phyloP scores from a whole-genome alignment of 768 basidiomycete genomes.

The Termitomyces heimii region DNA sequence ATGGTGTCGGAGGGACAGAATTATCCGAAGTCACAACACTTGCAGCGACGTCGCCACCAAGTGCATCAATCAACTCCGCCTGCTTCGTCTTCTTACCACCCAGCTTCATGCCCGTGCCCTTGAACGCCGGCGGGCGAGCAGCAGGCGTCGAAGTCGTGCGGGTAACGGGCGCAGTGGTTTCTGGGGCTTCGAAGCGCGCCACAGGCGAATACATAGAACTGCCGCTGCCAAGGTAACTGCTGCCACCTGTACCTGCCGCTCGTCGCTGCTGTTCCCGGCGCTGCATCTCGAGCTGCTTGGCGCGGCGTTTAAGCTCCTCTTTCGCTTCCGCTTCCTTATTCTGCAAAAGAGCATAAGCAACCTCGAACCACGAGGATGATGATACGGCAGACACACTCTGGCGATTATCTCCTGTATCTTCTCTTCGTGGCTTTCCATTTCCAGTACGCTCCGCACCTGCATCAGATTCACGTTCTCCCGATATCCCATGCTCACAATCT shows the following conservation, averaged over 20 bases:
- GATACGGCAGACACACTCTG: slow-evolving; percentile 45
- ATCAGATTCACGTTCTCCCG: slow-evolving; percentile 72
- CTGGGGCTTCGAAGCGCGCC: slow-evolving; percentile 65
- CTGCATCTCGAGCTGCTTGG: slow-evolving; percentile 97
- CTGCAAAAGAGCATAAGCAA: slow-evolving; percentile 27
- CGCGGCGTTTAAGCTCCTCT: slow-evolving; percentile 95
- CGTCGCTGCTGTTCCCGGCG: slow-evolving; percentile 89
- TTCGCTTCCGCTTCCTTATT: slow-evolving; percentile 99
- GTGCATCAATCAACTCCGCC: slow-evolving; percentile 79
- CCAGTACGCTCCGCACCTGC: slow-evolving; percentile 72
- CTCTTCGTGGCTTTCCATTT: slow-evolving; percentile 91
- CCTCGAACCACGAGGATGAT: background rate
- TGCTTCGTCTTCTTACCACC: slow-evolving; percentile 90
- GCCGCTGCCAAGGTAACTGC: slow-evolving; percentile 62
- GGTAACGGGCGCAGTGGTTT: slow-evolving; percentile 33
- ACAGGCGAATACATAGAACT: slow-evolving; percentile 66
- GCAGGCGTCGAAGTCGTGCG: slow-evolving; percentile 37
- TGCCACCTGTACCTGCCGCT: slow-evolving; percentile 44
- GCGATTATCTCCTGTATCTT: slow-evolving; percentile 99
- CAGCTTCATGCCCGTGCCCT: slow-evolving; percentile 93
- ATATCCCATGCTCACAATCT: slow-evolving; percentile 89
- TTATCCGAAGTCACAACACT: slow-evolving; percentile 31
- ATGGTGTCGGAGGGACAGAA: slow-evolving; percentile 45
- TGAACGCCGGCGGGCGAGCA: slow-evolving; percentile 77
- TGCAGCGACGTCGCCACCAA: slow-evolving; percentile 72